Conservation (phyloP, 2,329 filamentous ascomycete species). For the Dothideomycetes sp. region DNA sequence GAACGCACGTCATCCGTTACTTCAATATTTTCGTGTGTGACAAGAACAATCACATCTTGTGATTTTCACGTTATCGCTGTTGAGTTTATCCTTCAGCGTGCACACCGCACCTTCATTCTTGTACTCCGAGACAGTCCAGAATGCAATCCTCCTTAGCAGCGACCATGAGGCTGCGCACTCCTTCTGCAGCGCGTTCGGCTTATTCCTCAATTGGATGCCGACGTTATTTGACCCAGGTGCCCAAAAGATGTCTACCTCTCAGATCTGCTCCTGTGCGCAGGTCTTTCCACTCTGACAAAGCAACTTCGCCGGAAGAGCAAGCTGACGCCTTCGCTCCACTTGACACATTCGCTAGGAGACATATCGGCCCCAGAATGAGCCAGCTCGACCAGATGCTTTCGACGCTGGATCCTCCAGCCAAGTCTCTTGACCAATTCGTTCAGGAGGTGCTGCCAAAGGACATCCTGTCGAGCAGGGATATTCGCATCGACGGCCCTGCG, state of each 20-base stretch:
- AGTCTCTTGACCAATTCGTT: slow-evolving; percentile 71
- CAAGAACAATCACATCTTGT: too few relatives aligned
- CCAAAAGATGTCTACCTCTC: slow-evolving; percentile 3
- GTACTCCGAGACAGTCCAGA: not conserved
- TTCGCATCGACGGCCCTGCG: slow-evolving; percentile 44
- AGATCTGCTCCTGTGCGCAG: too few relatives aligned
- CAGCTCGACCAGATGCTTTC: slow-evolving; percentile 70
- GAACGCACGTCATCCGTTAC: too few relatives aligned
- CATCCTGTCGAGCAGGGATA: slow-evolving; percentile 57
- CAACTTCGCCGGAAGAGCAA: slow-evolving; percentile 5
- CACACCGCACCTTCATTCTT: too few relatives aligned
- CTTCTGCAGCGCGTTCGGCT: not conserved
- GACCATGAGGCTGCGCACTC: slow-evolving; percentile 5
- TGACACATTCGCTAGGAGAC: slow-evolving; percentile 65
- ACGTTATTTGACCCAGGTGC: slow-evolving; percentile 4
- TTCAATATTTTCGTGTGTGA: too few relatives aligned
- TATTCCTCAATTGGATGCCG: slow-evolving; percentile 3
- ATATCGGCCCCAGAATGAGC: slow-evolving; percentile 70
- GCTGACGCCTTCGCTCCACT: slow-evolving; percentile 29
- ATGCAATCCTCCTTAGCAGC: slow-evolving; percentile 7
- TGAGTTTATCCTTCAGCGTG: too few relatives aligned
- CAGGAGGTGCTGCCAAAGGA: slow-evolving; percentile 71
- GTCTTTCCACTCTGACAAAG: slow-evolving; percentile 10
- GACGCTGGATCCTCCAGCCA: slow-evolving; percentile 61
- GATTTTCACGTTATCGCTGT: too few relatives aligned